phyloP scores from a whole-genome alignment of 2,329 filamentous ascomycete genomes.

The Cercospora sp. region DNA sequence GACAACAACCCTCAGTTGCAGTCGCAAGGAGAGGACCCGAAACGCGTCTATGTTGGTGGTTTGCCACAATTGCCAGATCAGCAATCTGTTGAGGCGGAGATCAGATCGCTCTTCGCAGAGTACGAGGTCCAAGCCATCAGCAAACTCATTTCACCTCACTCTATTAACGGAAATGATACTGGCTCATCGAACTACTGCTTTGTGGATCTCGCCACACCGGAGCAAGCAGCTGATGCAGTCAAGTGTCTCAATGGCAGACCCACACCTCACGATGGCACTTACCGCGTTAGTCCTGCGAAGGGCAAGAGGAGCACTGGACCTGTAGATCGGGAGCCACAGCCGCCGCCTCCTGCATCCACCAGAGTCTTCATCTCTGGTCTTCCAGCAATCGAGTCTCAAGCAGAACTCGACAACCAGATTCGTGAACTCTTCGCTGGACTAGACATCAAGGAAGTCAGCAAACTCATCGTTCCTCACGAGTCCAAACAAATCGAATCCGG shows the following conservation, averaged over 20 bases:
- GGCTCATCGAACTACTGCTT: slow-evolving; percentile 34
- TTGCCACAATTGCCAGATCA: slow-evolving; percentile 49
- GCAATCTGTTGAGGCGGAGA: slow-evolving; percentile 44
- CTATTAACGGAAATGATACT: neutral
- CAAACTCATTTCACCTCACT: slow-evolving; percentile 43
- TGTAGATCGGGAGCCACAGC: neutral
- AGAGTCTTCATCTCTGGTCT: slow-evolving; percentile 48
- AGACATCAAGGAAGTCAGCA: slow-evolving; percentile 50
- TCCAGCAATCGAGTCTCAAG: slow-evolving; percentile 46
- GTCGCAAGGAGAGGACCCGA: slow-evolving; percentile 39
- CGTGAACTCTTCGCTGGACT: slow-evolving; percentile 48
- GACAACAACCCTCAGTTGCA: slow-evolving; percentile 41
- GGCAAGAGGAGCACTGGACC: slow-evolving; percentile 13
- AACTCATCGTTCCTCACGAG: slow-evolving; percentile 39
- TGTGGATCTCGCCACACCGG: slow-evolving; percentile 33
- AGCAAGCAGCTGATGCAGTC: slow-evolving; percentile 32
- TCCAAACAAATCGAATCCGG: slow-evolving; percentile 12
- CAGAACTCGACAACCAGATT: slow-evolving; percentile 46
- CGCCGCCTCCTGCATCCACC: neutral
- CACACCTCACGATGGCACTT: slow-evolving; percentile 24
- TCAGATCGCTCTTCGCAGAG: slow-evolving; percentile 47
- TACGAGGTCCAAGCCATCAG: slow-evolving; percentile 50
- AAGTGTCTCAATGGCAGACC: slow-evolving; percentile 29
- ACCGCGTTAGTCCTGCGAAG: slow-evolving; percentile 26
- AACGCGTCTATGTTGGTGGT: slow-evolving; percentile 46